Evolutionary conservation across 2,329 filamentous ascomycete species (phyloP).

Genomic region (Cadophora luteo-olivacea): DNA sequence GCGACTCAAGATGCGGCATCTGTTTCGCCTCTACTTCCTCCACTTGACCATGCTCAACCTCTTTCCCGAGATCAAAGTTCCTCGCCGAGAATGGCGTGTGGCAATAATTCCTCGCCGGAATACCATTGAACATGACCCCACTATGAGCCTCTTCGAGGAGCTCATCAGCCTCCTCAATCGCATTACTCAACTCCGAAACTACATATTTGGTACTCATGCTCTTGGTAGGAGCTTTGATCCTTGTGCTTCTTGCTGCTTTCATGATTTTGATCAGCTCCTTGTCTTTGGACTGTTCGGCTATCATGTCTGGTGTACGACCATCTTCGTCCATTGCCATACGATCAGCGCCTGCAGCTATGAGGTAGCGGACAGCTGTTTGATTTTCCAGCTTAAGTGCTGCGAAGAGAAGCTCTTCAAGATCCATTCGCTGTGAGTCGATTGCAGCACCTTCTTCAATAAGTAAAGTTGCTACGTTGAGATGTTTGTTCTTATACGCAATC

Average conservation of each 20-base stretch:
- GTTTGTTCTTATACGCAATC: slow-evolving; percentile 19
- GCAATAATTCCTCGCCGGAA: neutral
- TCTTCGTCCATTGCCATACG: slow-evolving; percentile 30
- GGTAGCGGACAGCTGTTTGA: slow-evolving; percentile 18
- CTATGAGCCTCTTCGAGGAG: neutral
- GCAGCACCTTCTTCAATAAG: slow-evolving; percentile 29
- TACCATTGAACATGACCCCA: neutral
- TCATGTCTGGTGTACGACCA: slow-evolving; percentile 26
- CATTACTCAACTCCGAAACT: neutral
- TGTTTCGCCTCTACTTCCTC: neutral
- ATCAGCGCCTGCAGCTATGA: slow-evolving; percentile 29
- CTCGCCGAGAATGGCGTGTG: neutral
- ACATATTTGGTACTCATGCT: neutral
- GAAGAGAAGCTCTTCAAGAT: slow-evolving; percentile 27
- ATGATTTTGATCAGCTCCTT: slow-evolving; percentile 5
- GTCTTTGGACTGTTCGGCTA: slow-evolving; percentile 21
- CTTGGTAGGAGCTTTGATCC: neutral
- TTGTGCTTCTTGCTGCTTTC: neutral
- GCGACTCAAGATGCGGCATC: neutral
- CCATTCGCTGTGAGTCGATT: slow-evolving; percentile 16
- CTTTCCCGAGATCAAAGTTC: neutral
- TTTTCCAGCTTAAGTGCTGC: slow-evolving; percentile 26
- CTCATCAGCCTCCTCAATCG: neutral
- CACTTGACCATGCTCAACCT: neutral
- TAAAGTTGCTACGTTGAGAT: slow-evolving; percentile 16